Evolutionary conservation across 2,329 filamentous ascomycete species (phyloP).

Genomic region (Chrysoporthe puriensis): DNA sequence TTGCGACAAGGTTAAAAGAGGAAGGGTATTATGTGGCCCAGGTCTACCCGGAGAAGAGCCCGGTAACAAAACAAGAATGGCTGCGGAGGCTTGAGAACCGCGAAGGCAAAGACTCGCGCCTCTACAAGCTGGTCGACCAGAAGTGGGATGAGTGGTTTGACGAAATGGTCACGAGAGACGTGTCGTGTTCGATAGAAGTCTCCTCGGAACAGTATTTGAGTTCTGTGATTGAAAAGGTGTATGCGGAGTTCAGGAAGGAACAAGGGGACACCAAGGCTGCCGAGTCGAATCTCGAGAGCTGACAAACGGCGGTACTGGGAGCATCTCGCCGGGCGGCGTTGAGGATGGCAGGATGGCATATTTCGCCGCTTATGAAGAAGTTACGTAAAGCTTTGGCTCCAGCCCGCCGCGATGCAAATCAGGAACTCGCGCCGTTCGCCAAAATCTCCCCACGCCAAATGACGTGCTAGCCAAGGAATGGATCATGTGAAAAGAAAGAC

Average conservation of each 20-base stretch:
- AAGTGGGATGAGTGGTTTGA: conserved; percentile 22
- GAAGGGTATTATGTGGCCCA: conserved; percentile 25
- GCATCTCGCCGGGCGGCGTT: neutral
- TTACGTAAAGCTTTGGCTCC: conserved; percentile 1
- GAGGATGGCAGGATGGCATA: neutral
- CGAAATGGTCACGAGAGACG: conserved; percentile 5
- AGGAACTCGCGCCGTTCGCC: neutral
- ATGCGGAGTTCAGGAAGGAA: neutral
- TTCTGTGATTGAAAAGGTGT: conserved; percentile 11
- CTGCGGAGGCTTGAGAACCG: conserved; percentile 21
- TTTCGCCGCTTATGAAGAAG: neutral
- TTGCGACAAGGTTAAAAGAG: conserved; percentile 10
- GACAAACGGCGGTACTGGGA: no score
- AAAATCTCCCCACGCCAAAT: neutral
- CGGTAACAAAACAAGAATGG: conserved; percentile 18
- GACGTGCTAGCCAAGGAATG: neutral
- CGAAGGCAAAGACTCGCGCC: conserved; percentile 15
- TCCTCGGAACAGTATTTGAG: conserved; percentile 14
- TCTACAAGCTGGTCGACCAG: conserved; percentile 19
- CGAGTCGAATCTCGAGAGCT: neutral
- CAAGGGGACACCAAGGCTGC: neutral
- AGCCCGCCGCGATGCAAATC: neutral
- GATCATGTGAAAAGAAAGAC: neutral
- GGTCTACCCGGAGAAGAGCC: conserved; percentile 14
- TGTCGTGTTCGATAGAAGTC: conserved; percentile 4